These are phyloP conservation scores for Stephanocyclus meneghinianus DNA, from an alignment of 352 stramenopile species.

Conservation along the genomic window DNA sequence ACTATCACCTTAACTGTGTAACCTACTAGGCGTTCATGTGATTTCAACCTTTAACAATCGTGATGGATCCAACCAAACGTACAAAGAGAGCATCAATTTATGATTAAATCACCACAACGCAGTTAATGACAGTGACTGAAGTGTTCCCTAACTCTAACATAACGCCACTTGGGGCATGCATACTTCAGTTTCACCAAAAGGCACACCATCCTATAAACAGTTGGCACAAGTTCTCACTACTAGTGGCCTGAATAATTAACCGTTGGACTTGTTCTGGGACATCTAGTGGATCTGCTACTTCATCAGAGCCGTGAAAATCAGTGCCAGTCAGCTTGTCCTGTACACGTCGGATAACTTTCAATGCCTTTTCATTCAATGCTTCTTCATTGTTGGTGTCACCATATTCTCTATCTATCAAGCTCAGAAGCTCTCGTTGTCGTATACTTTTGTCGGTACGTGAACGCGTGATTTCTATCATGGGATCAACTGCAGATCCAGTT, in stretches of 20 bases:
- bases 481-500: conserved; percentile 53
- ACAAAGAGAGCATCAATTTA: no score
- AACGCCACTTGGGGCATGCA: no score
- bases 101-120: no score
- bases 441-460: conserved; percentile 77
- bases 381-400: conserved; percentile 75
- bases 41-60: no score
- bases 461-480: conserved; percentile 48
- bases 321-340: conserved; percentile 98
- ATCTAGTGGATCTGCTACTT: conserved; percentile 73
- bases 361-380: conserved; percentile 92
- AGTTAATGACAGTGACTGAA: no score
- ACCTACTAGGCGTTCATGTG: no score
- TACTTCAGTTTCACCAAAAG: conserved; percentile 79
- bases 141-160: no score
- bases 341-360: conserved; percentile 96
- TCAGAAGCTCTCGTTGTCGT: conserved; percentile 71
- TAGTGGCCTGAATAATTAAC: conserved; percentile 97
- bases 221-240: conserved; percentile 98
- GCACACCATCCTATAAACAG: conserved; percentile 98
- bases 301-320: conserved; percentile 88
- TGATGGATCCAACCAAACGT: no score
- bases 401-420: conserved; percentile 61
- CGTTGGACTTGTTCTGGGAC: conserved; percentile 94
- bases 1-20: no score